Conservation (phyloP, 139 green algal species). For the Deuterostichococcus epilithicus region DNA sequence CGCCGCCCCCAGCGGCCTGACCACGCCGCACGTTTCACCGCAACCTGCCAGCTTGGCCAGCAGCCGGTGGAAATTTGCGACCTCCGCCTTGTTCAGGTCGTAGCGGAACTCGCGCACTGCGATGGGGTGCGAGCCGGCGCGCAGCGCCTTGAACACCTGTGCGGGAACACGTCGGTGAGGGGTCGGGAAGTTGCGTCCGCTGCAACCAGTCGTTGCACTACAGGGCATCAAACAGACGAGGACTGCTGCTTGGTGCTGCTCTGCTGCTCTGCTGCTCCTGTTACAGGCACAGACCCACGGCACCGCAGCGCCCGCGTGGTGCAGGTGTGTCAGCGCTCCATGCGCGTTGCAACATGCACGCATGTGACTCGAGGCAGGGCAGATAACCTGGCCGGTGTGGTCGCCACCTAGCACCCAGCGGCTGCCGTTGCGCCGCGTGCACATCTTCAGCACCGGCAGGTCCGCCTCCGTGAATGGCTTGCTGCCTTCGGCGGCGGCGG, state of each 20-base stretch:
- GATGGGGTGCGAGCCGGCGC: background rate
- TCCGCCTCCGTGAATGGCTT: background rate
- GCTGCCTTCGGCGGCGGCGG: too few relatives aligned
- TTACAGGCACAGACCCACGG: too few relatives aligned
- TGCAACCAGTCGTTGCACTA: too few relatives aligned
- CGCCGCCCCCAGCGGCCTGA: background rate
- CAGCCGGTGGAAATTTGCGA: background rate
- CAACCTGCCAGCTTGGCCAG: background rate
- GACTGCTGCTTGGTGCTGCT: too few relatives aligned
- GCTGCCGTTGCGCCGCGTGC: background rate
- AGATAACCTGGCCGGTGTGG: background rate
- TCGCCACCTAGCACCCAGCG: background rate
- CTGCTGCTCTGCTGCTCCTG: too few relatives aligned
- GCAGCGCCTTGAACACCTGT: background rate
- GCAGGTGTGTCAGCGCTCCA: too few relatives aligned
- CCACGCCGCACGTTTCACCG: background rate
- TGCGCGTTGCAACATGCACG: too few relatives aligned
- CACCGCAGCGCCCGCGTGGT: too few relatives aligned
- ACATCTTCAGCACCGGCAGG: background rate
- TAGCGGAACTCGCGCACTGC: background rate
- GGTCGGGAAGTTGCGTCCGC: too few relatives aligned
- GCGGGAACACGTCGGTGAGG: too few relatives aligned
- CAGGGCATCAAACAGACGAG: too few relatives aligned
- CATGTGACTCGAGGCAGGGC: too few relatives aligned
- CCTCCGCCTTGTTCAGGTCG: background rate